Base-by-base conservation (phyloP, 179 eudicot genomes). In the Drosera spatulata region DNA sequence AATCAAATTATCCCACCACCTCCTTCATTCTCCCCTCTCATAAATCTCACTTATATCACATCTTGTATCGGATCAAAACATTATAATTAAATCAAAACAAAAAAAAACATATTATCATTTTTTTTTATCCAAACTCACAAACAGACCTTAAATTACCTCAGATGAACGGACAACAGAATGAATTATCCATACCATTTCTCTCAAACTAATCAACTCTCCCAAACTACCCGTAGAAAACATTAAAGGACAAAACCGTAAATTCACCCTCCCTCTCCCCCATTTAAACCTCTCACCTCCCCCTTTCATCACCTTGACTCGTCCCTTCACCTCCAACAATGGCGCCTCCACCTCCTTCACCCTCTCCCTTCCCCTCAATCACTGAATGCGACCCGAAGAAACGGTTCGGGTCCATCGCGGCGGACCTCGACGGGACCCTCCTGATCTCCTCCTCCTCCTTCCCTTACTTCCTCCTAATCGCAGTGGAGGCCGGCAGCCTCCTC, bases 341-440 rank as follows among this genome's bases (percentile, higher is more conserved):
- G n/a, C 41, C 55, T n/a, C 39, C 49, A 15, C 44, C 33, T 6
- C 4, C 9, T 13, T 52, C 58, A 12, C 4, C 64, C 64, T 14
- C 57, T 7, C 7, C 3, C 22, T 89, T 84, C 50, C 91, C 89
- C 4, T 66, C 89, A 5, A 80, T 91, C 39, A 69, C 75, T 1
- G 41, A 79, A 62, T 88, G 88, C 75, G 78, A 80, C 10, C 48
- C 60, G 47, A 67, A 83, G 46, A 67, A 61, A 44, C 14, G 61
- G 3, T 79, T 71, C 76, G 73, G 64, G 41, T 78, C 95, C 12
- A 71, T 91, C 5, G 98, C 98, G 33, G 98, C 98, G 4, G 98
- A 91, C 59, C 81, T 91, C 54, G 96, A 91, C 67, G 98, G 98
- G 2, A 91, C 98, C 0, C 79, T 91, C 11, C 71, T 91, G 38